These are phyloP conservation scores for Sphaceloma murrayae DNA, from an alignment of 2,329 filamentous ascomycete species.

Conservation along the genomic window DNA sequence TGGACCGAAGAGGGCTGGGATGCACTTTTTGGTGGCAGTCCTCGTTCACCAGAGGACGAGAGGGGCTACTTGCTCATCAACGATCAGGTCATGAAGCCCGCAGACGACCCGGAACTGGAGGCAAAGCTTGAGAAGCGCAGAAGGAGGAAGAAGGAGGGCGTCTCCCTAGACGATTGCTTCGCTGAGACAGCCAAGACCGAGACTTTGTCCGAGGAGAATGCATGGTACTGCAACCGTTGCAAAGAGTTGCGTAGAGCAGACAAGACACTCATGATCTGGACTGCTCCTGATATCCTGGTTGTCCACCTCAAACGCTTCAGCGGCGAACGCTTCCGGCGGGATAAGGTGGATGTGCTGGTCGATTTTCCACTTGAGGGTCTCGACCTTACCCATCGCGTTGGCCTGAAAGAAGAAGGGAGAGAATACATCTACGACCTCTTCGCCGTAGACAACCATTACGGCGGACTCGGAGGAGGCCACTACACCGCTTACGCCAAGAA, in stretches of 20 bases:
- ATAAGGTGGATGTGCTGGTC: slow-evolving; percentile 85
- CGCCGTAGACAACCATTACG: slow-evolving; percentile 91
- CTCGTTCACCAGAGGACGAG: slow-evolving; percentile 38
- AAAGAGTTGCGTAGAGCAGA: slow-evolving; percentile 86
- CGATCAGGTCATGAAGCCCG: slow-evolving; percentile 46
- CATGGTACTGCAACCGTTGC: slow-evolving; percentile 94
- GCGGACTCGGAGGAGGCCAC: slow-evolving; percentile 85
- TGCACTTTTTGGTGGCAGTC: slow-evolving; percentile 50
- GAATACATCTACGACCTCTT: slow-evolving; percentile 84
- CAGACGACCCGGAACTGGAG: slow-evolving; percentile 49
- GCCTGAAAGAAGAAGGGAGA: slow-evolving; percentile 71
- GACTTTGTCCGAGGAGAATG: slow-evolving; percentile 86
- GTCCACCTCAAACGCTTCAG: slow-evolving; percentile 95
- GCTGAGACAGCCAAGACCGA: slow-evolving; percentile 93
- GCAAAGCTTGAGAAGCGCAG: slow-evolving; percentile 54
- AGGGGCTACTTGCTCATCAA: slow-evolving; percentile 54
- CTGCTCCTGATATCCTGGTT: slow-evolving; percentile 85
- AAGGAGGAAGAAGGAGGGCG: slow-evolving; percentile 61
- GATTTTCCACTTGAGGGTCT: slow-evolving; percentile 85
- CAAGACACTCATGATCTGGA: slow-evolving; percentile 98
- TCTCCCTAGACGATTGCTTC: slow-evolving; percentile 81
- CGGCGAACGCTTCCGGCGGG: slow-evolving; percentile 66
- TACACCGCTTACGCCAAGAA: slow-evolving; percentile 94
- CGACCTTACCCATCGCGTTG: slow-evolving; percentile 70
- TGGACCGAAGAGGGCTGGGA: slow-evolving; percentile 67